Evolutionary conservation across 768 basidiomycete species (phyloP).

Genomic region (Suillus clintonianus): DNA sequence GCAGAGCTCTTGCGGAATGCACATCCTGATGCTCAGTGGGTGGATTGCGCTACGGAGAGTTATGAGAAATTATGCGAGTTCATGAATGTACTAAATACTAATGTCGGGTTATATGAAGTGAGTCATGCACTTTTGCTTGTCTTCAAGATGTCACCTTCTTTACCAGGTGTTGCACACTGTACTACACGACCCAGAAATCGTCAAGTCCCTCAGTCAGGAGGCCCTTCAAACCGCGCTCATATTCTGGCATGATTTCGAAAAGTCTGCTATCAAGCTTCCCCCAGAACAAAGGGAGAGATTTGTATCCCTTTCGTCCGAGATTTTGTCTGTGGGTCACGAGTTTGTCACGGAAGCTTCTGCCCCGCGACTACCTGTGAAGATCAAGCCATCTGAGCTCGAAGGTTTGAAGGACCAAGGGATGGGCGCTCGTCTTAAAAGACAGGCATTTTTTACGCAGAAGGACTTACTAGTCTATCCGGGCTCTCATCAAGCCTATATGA

Average conservation of each 20-base stretch:
- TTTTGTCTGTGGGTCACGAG: slow-evolving; percentile 82
- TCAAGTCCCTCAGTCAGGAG: slow-evolving; percentile 67
- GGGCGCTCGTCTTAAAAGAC: slow-evolving; percentile 71
- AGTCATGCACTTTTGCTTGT: slow-evolving; percentile 28
- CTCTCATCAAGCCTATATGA: slow-evolving; percentile 90
- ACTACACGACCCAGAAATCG: slow-evolving; percentile 65
- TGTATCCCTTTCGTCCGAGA: slow-evolving; percentile 87
- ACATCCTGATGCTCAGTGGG: slow-evolving; percentile 86
- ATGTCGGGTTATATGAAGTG: slow-evolving; percentile 88
- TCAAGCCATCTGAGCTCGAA: slow-evolving; percentile 67
- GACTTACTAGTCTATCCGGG: slow-evolving; percentile 82
- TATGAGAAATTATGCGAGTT: slow-evolving; percentile 94
- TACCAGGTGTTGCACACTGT: slow-evolving; percentile 70
- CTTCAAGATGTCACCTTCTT: background rate
- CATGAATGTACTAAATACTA: slow-evolving; percentile 96
- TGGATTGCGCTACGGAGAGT: slow-evolving; percentile 78
- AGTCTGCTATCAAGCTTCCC: slow-evolving; percentile 91
- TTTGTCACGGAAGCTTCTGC: slow-evolving; percentile 73
- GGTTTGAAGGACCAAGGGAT: slow-evolving; percentile 78
- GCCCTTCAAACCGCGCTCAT: slow-evolving; percentile 88
- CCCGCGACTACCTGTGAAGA: slow-evolving; percentile 64
- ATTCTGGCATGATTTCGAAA: slow-evolving; percentile 96
- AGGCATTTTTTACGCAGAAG: slow-evolving; percentile 75
- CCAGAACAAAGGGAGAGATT: slow-evolving; percentile 76
- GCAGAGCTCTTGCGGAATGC: slow-evolving; percentile 92